These are phyloP conservation scores for Aspergillus campestris DNA, from an alignment of 495 filamentous ascomycete genomes.

Conservation along the genomic window DNA sequence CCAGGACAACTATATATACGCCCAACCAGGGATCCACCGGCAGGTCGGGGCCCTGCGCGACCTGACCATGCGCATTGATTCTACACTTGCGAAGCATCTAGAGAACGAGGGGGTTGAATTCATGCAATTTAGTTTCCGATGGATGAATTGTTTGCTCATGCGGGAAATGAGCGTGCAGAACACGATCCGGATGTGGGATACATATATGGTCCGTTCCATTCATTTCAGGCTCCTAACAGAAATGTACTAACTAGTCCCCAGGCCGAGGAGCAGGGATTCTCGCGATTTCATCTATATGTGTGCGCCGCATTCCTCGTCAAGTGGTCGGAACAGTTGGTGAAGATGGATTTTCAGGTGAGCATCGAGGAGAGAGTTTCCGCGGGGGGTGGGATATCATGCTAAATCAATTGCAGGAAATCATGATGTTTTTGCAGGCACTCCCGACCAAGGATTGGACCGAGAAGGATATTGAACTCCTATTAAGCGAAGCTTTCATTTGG, in stretches of 20 bases:
- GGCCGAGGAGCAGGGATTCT: conserved; percentile 98
- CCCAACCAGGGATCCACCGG: conserved; percentile 90
- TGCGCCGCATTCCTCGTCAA: conserved; percentile 98
- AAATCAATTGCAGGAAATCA: conserved; percentile 60
- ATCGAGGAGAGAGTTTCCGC: background rate
- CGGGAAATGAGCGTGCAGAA: conserved; percentile 92
- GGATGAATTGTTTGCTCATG: conserved; percentile 99
- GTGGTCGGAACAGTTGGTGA: conserved; percentile 88
- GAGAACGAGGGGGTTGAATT: conserved; percentile 90
- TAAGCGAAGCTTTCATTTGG: conserved; percentile 96
- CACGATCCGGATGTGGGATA: conserved; percentile 99
- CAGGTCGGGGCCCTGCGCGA: conserved; percentile 85
- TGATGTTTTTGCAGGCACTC: conserved; percentile 97
- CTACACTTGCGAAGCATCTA: conserved; percentile 74
- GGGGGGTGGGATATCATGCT: background rate
- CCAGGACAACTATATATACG: conserved; percentile 97
- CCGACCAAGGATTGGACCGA: conserved; percentile 95
- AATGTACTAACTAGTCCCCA: conserved; percentile 27
- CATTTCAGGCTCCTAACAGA: background rate
- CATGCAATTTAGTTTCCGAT: conserved; percentile 97
- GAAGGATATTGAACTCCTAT: conserved; percentile 90
- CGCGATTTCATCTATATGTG: conserved; percentile 94
- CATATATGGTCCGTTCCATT: conserved; percentile 70
- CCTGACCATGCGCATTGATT: conserved; percentile 83
- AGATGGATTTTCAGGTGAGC: conserved; percentile 83